Base-by-base conservation (phyloP, 1,284 basidiomycete genomes). In the Fistulina hepatica region DNA sequence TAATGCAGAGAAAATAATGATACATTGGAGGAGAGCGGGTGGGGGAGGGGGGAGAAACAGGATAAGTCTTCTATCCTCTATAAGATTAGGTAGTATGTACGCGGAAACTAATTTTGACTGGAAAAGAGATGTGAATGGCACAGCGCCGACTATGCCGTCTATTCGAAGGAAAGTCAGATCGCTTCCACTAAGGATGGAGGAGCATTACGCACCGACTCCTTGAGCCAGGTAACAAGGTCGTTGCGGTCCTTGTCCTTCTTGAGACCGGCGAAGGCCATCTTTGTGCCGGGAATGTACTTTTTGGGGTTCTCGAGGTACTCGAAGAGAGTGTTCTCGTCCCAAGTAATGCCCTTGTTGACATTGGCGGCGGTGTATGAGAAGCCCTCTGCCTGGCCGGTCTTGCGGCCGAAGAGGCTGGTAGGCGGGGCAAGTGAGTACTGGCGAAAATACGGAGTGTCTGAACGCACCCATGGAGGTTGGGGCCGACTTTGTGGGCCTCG, bases 171-270 rank as follows among this genome's bases (percentile, higher is more conserved):
- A n/a, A n/a, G n/a, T n/a, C n/a, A n/a, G n/a, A n/a, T n/a, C n/a
- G n/a, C n/a, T n/a, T n/a, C n/a, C n/a, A n/a, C n/a, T n/a, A 11
- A 31, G 5, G 10, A 19, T 6, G 13, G 4, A 19, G 13, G 10
- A 21, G 11, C 13, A 25, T 6, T 9, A 55, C 71, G 45, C 55
- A 84, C 82, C 45, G 71, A 57, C 37, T 80, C 72, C 69, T 84
- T 84, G 52, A 90, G 65, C 57, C 69, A 76, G 34, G 85, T 74
- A 51, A 90, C 69, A 52, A 94, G 78, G 68, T 94, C 88, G 61
- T 80, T 84, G 64, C 91, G 80, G 63, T 95, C 92, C 73, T 91
- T 91, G 23, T 86, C 84, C 76, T 95, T 95, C 81, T 95, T 95
- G 58, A 97, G 67, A 54, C 92, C 92, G 49, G 92, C 90, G 52